Evolutionary conservation across 192 early-diverging fungal species (phyloP).

Genomic region (Coemansia sp.): DNA sequence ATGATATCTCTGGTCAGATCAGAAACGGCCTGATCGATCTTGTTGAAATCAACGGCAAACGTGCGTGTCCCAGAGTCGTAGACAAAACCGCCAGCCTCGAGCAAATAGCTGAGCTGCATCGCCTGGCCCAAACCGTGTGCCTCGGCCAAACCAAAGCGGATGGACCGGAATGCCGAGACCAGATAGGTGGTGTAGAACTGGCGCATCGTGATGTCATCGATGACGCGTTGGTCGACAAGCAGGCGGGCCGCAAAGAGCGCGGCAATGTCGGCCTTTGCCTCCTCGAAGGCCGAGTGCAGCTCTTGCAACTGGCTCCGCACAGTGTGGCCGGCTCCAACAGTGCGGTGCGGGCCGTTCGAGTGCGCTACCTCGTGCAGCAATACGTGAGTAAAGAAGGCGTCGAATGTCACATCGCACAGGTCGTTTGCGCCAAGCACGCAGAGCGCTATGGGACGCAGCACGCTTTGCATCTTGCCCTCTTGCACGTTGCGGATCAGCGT

Average conservation of each 20-base stretch:
- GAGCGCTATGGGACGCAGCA: conserved; percentile 63
- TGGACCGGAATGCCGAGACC: conserved; percentile 69
- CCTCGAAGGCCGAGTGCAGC: conserved; percentile 71
- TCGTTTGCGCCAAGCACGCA: conserved; percentile 57
- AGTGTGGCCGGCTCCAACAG: conserved; percentile 52
- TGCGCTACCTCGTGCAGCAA: conserved; percentile 73
- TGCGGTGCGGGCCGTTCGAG: conserved; percentile 67
- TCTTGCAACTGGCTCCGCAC: conserved; percentile 68
- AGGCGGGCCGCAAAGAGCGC: conserved; percentile 63
- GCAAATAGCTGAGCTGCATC: conserved; percentile 67
- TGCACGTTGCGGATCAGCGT: conserved; percentile 79
- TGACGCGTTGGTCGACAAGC: conserved; percentile 59
- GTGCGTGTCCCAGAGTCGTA: conserved; percentile 36
- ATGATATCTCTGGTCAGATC: conserved; percentile 65
- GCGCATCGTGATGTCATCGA: conserved; percentile 58
- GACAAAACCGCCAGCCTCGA: conserved; percentile 65
- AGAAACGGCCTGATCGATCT: conserved; percentile 57
- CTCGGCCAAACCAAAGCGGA: conserved; percentile 70
- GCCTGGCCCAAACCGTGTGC: conserved; percentile 72
- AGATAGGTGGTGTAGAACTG: conserved; percentile 73
- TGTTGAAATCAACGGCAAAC: conserved; percentile 63
- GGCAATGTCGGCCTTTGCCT: conserved; percentile 76
- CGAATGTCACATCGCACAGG: conserved; percentile 58
- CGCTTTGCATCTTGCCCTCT: conserved; percentile 65
- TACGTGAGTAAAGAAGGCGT: conserved; percentile 72